A percentile compares a stretch with the other conserved stretches of the same genome.
phyloP scores from a whole-genome alignment of 345 rosid genomes.

The Salix brachista region DNA sequence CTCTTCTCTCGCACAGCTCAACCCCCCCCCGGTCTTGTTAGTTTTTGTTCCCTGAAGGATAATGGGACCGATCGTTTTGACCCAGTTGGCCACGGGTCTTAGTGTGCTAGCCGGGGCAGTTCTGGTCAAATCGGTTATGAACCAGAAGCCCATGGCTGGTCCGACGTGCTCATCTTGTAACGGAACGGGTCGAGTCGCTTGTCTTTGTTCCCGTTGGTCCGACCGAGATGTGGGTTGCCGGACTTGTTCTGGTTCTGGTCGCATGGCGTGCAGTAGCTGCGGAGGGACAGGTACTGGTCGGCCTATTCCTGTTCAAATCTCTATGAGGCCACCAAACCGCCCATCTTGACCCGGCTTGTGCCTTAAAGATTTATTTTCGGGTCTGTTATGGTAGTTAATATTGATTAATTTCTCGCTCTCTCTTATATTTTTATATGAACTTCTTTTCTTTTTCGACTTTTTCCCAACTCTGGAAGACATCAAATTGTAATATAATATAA shows the following conservation, averaged over 20 bases:
- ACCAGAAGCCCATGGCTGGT: constrained; percentile 88
- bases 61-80: constrained; percentile 74
- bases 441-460: not conserved
- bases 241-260: constrained; percentile 86
- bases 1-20: not conserved
- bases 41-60: not conserved
- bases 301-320: constrained; percentile 70
- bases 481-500: not conserved
- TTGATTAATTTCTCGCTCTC: not conserved
- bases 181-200: constrained; percentile 77
- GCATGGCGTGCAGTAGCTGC: constrained; percentile 70
- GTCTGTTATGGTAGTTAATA: not conserved
- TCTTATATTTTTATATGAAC: not conserved
- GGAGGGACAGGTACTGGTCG: constrained; percentile 92
- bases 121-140: constrained; percentile 74
- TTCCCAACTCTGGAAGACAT: not conserved
- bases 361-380: not conserved
- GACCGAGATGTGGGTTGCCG: constrained; percentile 90
- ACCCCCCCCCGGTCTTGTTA: not conserved
- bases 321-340: constrained; percentile 51
- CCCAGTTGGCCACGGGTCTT: constrained; percentile 77
- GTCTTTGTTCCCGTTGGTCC: constrained; percentile 84
- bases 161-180: constrained; percentile 70
- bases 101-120: constrained; percentile 88
- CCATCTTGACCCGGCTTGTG: constrained; percentile 27